Percentiles rank a stretch among this genome's conserved stretches.
Conservation (phyloP, 371 early-diverging fungal species). For the Mucor velutinosus region DNA sequence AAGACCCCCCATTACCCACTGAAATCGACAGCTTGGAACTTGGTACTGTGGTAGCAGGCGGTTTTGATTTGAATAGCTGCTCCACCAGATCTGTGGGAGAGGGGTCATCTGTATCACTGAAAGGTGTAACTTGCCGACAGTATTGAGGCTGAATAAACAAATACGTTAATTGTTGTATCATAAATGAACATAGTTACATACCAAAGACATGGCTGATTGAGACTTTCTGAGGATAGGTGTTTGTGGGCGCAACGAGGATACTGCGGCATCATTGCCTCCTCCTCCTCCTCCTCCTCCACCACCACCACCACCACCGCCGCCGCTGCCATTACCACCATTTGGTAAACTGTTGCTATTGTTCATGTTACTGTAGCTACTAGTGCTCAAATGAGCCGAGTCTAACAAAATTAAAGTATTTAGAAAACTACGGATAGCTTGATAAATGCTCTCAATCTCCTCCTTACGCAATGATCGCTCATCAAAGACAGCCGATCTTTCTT, state of each 20-base stretch:
- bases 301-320: background rate
- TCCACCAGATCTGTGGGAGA: slow-evolving; percentile 40
- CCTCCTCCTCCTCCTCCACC: no score
- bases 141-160: slow-evolving; percentile 21
- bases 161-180: background rate
- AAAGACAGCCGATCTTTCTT: slow-evolving; percentile 39
- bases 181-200: no score
- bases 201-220: slow-evolving; percentile 28
- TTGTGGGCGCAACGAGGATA: background rate
- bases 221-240: slow-evolving; percentile 19
- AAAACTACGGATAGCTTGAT: background rate
- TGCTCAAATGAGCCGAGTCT: slow-evolving; percentile 6
- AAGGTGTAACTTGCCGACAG: slow-evolving; percentile 25
- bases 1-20: background rate
- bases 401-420: background rate
- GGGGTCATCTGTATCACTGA: slow-evolving; percentile 27
- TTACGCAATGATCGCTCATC: slow-evolving; percentile 27
- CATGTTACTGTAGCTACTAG: slow-evolving; percentile 42
- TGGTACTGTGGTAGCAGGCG: background rate
- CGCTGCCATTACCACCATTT: background rate
- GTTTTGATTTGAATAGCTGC: slow-evolving; percentile 28
- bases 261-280: background rate
- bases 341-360: background rate
- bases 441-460: background rate
- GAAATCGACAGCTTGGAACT: background rate